These are phyloP conservation scores for Fusarium gaditjirri DNA, from an alignment of 2,329 filamentous ascomycete genomes.

Conservation along the genomic window DNA sequence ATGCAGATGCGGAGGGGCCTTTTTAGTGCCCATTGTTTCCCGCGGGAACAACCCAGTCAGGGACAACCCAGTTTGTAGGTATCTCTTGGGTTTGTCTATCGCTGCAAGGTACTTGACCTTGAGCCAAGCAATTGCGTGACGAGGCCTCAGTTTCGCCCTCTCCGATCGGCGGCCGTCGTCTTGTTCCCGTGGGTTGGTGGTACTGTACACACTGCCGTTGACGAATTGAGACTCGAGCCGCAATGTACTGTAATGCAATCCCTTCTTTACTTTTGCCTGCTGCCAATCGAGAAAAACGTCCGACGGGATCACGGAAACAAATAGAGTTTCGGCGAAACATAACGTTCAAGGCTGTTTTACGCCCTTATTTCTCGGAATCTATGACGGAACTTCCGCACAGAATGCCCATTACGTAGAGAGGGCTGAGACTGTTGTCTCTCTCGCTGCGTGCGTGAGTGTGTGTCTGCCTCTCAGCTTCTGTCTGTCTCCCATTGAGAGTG, in stretches of 20 bases:
- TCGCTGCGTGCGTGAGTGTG: background rate
- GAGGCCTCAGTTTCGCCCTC: background rate
- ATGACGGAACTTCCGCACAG: background rate
- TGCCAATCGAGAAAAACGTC: background rate
- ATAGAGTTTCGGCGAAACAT: background rate
- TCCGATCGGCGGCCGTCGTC: background rate
- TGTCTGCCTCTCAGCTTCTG: background rate
- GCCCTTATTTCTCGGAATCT: background rate
- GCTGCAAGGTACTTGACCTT: background rate
- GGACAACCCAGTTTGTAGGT: background rate
- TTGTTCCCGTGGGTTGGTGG: background rate
- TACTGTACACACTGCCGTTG: background rate
- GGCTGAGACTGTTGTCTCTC: background rate
- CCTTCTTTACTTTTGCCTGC: background rate
- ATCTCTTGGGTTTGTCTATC: background rate
- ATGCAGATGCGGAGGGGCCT: background rate
- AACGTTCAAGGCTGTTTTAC: background rate
- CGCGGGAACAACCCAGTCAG: background rate
- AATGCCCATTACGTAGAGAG: background rate
- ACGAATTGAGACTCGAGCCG: slow-evolving; percentile 4
- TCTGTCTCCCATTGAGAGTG: background rate
- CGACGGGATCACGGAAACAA: background rate
- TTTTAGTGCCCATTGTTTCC: background rate
- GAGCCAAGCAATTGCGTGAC: background rate
- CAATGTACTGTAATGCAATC: background rate